Base-by-base conservation (phyloP, 768 basidiomycete species). In the Lentinula boryana region DNA sequence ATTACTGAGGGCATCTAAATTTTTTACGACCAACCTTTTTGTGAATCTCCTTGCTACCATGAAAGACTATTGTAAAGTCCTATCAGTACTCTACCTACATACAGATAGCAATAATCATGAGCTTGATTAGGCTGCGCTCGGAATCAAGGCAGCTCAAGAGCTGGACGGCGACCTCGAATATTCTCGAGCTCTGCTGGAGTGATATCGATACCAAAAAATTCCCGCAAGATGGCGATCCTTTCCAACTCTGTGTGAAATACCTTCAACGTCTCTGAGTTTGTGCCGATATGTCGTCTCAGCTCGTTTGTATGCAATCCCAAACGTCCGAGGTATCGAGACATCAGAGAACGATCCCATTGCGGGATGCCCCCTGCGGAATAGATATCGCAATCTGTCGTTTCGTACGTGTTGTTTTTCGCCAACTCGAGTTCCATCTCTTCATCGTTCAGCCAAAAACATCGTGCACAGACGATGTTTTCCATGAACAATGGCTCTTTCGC, bases 181-280 rank as follows among this genome's bases (percentile, higher is more conserved):
- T 68, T 62, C 2, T 32, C 51, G 21, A 56, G 62, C 49, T 62
- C 69, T n/a, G 64, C 62, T 21, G 67, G 69, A 15, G 58, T 48
- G n/a, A 74, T 60, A 40, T 66, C 58, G 21, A 74, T 57, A 23
- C 67, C 66, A 62, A 72, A 74, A 10, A 68, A 53, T 38, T 69
- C 71, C 31, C 68, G 61, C 53, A 72, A 55, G 4, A 65, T 66
- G 59, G 59, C 64, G 23, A 73, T 69, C 61, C 73, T 69, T 50
- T 75, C 71, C 49, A 53, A 1, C 58, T 75, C 74, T 4, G 63
- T 68, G 21, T n/a, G 60, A n/a, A 75, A 53, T 13, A 54, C 68
- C 51, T 50, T 61, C 6, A 72, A 23, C 3, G 67, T 63, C 27
- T 71, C 68, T 13, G 65, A 63, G 15, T 64, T 49, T 15, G 63